These are phyloP conservation scores for Mortierella antarctica DNA, from an alignment of 192 early-diverging fungal species.

Conservation along the genomic window DNA sequence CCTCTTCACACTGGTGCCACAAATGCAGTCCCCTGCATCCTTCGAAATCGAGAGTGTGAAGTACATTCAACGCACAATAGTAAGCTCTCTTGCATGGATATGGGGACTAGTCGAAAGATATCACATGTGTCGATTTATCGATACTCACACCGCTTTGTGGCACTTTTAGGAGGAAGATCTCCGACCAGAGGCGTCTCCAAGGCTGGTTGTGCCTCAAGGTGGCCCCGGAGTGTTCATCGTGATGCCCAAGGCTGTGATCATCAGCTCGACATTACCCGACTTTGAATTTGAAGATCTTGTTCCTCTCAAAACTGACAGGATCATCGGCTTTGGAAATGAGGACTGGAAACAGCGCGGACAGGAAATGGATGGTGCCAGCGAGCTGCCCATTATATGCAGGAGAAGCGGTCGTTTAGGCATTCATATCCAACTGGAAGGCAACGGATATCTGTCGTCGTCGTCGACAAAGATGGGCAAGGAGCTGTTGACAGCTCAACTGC, in stretches of 20 bases:
- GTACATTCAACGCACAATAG: constrained; percentile 38
- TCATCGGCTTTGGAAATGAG: constrained; percentile 43
- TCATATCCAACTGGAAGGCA: constrained; percentile 24
- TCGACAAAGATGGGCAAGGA: constrained; percentile 11
- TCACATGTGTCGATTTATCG: neutral
- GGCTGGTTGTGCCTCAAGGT: constrained; percentile 40
- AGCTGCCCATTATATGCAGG: constrained; percentile 35
- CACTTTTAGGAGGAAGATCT: constrained; percentile 47
- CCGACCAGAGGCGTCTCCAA: constrained; percentile 38
- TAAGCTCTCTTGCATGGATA: constrained; percentile 3
- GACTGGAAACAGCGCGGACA: constrained; percentile 45
- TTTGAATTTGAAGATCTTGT: constrained; percentile 38
- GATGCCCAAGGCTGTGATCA: constrained; percentile 32
- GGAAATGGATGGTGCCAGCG: constrained; percentile 20
- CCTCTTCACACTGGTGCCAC: constrained; percentile 24
- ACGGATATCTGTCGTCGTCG: neutral
- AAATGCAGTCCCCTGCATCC: constrained; percentile 12
- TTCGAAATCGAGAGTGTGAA: constrained; percentile 39
- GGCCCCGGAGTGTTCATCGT: constrained; percentile 47
- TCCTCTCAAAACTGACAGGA: constrained; percentile 37
- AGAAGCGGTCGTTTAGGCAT: constrained; percentile 45
- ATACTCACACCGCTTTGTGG: neutral
- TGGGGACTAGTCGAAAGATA: too few species aligned
- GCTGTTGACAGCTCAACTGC: constrained; percentile 21
- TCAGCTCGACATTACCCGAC: constrained; percentile 25